Evolutionary conservation across 306 rosid species (phyloP).

Genomic region (Castanospermum australe): DNA sequence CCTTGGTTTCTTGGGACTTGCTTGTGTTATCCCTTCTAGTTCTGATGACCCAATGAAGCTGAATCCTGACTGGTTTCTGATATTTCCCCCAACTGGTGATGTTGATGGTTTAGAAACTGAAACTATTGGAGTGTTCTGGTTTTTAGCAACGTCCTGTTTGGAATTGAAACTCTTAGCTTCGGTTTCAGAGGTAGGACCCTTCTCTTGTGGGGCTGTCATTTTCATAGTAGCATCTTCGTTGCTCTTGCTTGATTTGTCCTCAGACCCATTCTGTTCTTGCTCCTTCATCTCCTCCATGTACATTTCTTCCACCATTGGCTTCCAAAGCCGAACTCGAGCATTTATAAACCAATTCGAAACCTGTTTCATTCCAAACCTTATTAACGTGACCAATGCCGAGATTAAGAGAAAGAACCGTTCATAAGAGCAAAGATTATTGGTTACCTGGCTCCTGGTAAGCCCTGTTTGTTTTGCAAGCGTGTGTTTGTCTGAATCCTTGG

Average conservation of each 20-base stretch:
- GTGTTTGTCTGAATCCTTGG: conserved; percentile 95
- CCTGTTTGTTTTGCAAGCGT: conserved; percentile 98
- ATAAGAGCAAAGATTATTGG: not conserved
- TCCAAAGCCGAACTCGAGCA: conserved; percentile 98
- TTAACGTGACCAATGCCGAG: not conserved
- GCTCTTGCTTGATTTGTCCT: conserved; percentile 64
- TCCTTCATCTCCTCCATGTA: conserved; percentile 88
- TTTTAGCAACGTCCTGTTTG: conserved; percentile 51
- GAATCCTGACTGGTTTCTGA: conserved; percentile 73
- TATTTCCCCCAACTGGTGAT: conserved; percentile 51
- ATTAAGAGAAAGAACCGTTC: not conserved
- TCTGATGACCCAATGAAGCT: conserved; percentile 85
- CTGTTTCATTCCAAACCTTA: conserved; percentile 37
- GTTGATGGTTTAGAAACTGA: conserved; percentile 55
- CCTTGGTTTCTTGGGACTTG: conserved; percentile 87
- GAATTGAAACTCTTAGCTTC: conserved; percentile 49
- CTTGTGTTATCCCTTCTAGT: conserved; percentile 79
- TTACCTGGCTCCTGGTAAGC: conserved; percentile 94
- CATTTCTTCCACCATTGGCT: conserved; percentile 99
- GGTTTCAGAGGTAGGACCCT: conserved; percentile 39
- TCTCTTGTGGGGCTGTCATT: conserved; percentile 46
- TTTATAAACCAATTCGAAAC: conserved; percentile 99
- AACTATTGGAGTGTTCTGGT: conserved; percentile 42
- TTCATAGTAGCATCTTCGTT: conserved; percentile 63
- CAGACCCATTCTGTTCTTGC: conserved; percentile 70